Evolutionary conservation across 768 basidiomycete species (phyloP), one percentile per base, ranked within the genome.

Genomic region (Baorangia bicolor): DNA sequence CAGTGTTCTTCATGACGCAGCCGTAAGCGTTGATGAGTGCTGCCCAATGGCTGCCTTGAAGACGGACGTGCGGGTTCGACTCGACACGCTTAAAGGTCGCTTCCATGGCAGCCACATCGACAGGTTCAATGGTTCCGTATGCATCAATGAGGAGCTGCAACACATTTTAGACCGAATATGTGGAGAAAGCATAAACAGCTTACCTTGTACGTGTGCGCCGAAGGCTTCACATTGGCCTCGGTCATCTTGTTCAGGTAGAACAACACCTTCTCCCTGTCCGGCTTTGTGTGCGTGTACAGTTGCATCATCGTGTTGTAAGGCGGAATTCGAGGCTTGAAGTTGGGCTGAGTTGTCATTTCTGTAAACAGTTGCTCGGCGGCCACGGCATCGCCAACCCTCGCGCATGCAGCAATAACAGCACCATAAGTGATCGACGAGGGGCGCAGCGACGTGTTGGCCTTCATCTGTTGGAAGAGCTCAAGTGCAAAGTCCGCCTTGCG

Each of bases 271-370:
- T 80, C 81, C 49, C 94, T 83, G 59, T 92, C 87, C 2, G 94
- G 96, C 70, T 90, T 91, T n/a, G 90, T 94, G 52, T 87, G 84
- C 46, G 89, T 87, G 74, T 93, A 94, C 64, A 96, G 78, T 70
- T 99, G 97, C 84, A 99, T 98, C 94, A 99, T 97, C 33, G 90
- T 94, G 75, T 99, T 99, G 80, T 87, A 99, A 1, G 96, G 96
- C 20, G 96, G 97, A 1, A 97, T 86, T 8, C 94, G 80, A 10
- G 95, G 88, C 73, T 80, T 88, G 79, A 94, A 98, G 62, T 87
- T 88, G 34, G 72, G 76, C 56, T 84, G 78, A 41, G 71, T 60
- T 0, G 77, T 70, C 97, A 99, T 98, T 76, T 98, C 94, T 52
- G 73, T 66, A 74, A 97, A 99, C 42, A 97, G 73, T 10, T 77